Conservation (phyloP, 2,329 filamentous ascomycete genomes). For the Myriosclerotinia curreyana region DNA sequence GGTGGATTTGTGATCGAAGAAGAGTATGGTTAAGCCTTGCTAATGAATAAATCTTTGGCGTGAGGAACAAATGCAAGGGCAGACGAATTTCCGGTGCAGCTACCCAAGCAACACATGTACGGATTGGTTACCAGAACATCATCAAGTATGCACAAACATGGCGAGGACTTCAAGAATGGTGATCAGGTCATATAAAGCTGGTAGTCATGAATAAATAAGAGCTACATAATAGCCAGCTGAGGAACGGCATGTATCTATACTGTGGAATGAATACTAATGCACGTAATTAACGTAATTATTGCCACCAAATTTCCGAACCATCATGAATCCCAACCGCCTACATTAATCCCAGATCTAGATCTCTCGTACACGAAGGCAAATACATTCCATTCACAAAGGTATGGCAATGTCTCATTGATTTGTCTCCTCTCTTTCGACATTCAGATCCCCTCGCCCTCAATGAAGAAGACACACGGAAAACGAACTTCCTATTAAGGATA, state of each 20-base stretch:
- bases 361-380: neutral
- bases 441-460: slow-evolving; percentile 66
- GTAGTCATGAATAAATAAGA: neutral
- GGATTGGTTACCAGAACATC: neutral
- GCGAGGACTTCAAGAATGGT: neutral
- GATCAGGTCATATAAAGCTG: neutral
- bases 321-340: neutral
- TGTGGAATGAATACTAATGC: neutral
- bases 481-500: slow-evolving; percentile 67
- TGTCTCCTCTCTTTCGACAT: slow-evolving; percentile 72
- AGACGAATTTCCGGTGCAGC: neutral
- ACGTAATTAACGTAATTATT: neutral
- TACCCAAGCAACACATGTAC: no score
- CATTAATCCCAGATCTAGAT: neutral
- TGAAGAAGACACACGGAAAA: slow-evolving; percentile 66
- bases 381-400: neutral
- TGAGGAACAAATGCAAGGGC: neutral
- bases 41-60: neutral
- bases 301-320: neutral
- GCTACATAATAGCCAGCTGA: neutral
- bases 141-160: neutral
- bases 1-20: no score
- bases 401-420: slow-evolving; percentile 4
- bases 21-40: no score
- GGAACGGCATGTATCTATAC: neutral